Evolutionary conservation across 164 flowering plant genomes (phyloP), one percentile per base, ranked within the genome.

Genomic region (Pachysandra terminalis): DNA sequence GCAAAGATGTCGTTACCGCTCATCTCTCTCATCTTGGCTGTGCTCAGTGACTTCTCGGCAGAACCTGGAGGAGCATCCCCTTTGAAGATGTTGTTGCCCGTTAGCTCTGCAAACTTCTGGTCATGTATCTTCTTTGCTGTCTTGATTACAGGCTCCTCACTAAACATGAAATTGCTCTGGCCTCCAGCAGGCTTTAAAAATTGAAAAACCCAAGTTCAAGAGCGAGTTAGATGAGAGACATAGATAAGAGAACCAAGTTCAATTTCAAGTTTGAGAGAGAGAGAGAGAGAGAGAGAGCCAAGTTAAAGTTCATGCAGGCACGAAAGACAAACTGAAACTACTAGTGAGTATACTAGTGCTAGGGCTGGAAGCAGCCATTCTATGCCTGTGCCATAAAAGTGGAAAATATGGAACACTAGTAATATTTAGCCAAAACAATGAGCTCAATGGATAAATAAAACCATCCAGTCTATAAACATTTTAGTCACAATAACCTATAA

Each of bases 1-100:
- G 98, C 88, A 78, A 92, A 95, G 32, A 95, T 95, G 76, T 95
- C 71, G 53, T 78, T 90, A 65, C 99, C 99, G 56, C 87, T 92
- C 79, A 92, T 92, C 78, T 95, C 99, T 58, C 83, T 81, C 72
- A 90, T 79, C 76, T 95, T 95, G 21, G 99, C 99, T 19, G 7
- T 12, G 60, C 99, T 95, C 45, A 92, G 77, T 56, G 90, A 63
- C 77, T 92, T 95, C 74, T 95, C 99, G 6, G 90, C 85, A 7
- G 97, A 80, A 15, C 86, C 77, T 16, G 95, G 82, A 59, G 94
- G 80, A 55, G 56, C 84, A 55, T 89, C 93, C 26, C 91, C 97
- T 71, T 85, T 89, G 82, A 95, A 95, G 41, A 95, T 89, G 82
- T 92, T 78, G 59, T 95, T 95, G 32, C 98, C 98, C 1, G 92